A percentile compares a stretch with the other conserved stretches of the same genome.
Evolutionary conservation across 345 rosid species (phyloP).

Genomic region (Salix koriyanagi): DNA sequence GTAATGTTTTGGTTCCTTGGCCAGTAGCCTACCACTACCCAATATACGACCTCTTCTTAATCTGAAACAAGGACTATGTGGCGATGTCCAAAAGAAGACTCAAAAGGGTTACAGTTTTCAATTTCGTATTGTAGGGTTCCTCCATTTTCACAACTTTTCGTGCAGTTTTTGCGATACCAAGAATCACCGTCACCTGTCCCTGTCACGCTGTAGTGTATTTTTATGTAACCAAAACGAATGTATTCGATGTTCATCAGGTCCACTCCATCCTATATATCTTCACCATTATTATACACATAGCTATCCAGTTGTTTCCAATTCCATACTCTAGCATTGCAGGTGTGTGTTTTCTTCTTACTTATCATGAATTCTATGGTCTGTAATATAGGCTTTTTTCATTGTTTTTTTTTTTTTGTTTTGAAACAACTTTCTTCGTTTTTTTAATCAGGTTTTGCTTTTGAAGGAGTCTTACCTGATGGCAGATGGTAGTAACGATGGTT

Average conservation of each 20-base stretch:
- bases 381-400: background rate
- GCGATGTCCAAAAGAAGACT: background rate
- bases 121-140: background rate
- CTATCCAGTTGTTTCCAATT: background rate
- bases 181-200: conserved; percentile 16
- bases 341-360: background rate
- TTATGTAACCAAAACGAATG: conserved; percentile 21
- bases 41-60: conserved; percentile 11
- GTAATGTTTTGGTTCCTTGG: conserved; percentile 46
- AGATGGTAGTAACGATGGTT: conserved; percentile 8
- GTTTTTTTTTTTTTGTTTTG: background rate
- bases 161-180: background rate
- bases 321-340: background rate
- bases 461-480: conserved; percentile 34
- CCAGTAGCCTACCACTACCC: conserved; percentile 47
- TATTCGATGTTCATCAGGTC: background rate
- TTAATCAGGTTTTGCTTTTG: conserved; percentile 19
- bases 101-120: background rate
- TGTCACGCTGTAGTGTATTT: conserved; percentile 18
- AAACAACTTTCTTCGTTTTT: background rate
- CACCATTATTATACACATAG: background rate
- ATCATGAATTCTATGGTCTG: background rate
- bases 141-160: background rate
- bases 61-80: background rate
- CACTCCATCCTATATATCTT: conserved; percentile 32